Conservation (phyloP, 1,284 basidiomycete genomes). For the Pyrrhoderma lamaoense region DNA sequence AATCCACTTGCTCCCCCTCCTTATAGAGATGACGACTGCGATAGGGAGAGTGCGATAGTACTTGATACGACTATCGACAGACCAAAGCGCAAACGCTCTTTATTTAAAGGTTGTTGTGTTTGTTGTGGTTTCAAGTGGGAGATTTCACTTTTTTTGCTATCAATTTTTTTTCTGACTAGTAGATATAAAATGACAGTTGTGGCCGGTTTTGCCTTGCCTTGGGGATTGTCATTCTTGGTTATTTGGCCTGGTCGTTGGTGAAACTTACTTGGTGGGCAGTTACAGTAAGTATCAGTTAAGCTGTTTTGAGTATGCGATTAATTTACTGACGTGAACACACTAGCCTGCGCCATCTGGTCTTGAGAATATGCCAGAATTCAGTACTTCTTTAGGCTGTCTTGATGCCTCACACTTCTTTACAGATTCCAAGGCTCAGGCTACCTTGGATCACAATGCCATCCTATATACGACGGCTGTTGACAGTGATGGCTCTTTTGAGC, state of each 20-base stretch:
- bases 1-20: slow-evolving; percentile 14
- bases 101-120: slow-evolving; percentile 36
- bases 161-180: neutral
- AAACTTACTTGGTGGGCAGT: slow-evolving; percentile 42
- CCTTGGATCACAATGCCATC: slow-evolving; percentile 19
- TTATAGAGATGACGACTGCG: slow-evolving; percentile 16
- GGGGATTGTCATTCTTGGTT: slow-evolving; percentile 38
- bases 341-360: slow-evolving; percentile 44
- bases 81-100: slow-evolving; percentile 19
- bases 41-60: slow-evolving; percentile 13
- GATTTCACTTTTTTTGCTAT: neutral
- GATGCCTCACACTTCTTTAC: slow-evolving; percentile 38
- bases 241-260: slow-evolving; percentile 37
- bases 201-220: slow-evolving; percentile 49
- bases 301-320: neutral
- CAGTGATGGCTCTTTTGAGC: slow-evolving; percentile 31
- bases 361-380: slow-evolving; percentile 47
- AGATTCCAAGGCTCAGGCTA: slow-evolving; percentile 24
- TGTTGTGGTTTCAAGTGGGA: slow-evolving; percentile 48
- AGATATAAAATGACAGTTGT: slow-evolving; percentile 32
- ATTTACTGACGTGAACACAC: too few relatives aligned
- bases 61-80: slow-evolving; percentile 30
- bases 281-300: slow-evolving; percentile 31
- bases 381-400: slow-evolving; percentile 44
- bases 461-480: slow-evolving; percentile 34